Conservation (phyloP, 2,329 filamentous ascomycete genomes). For the Emmonsia crescens region DNA sequence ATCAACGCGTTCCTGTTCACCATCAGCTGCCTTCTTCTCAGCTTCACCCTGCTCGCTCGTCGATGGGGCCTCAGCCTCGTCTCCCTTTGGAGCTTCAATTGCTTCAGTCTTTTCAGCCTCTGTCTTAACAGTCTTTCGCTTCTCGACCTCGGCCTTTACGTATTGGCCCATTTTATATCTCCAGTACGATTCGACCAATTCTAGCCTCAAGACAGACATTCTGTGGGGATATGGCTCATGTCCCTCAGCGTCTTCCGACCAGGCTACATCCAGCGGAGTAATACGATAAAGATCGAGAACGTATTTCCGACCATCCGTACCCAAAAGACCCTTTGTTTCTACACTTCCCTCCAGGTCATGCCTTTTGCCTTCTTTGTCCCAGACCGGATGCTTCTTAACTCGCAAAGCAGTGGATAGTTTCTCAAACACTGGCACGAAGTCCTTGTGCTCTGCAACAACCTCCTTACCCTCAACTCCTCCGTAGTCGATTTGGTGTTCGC, state of each 20-base stretch:
- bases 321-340: conserved; percentile 94
- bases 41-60: conserved; percentile 33
- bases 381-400: conserved; percentile 90
- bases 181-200: conserved; percentile 78
- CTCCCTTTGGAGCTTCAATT: conserved; percentile 20
- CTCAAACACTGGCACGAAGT: conserved; percentile 72
- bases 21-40: conserved; percentile 31
- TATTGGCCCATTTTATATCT: conserved; percentile 81
- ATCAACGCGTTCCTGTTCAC: conserved; percentile 60
- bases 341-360: conserved; percentile 92
- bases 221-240: conserved; percentile 70
- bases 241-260: conserved; percentile 67
- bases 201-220: conserved; percentile 87
- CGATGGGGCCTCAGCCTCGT: conserved; percentile 15
- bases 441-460: conserved; percentile 78
- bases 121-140: conserved; percentile 40
- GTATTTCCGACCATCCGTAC: conserved; percentile 93
- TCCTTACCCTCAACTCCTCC: conserved; percentile 97
- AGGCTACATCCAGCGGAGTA: conserved; percentile 79
- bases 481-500: conserved; percentile 98
- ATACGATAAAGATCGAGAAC: conserved; percentile 94
- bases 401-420: conserved; percentile 83
- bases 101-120: conserved; percentile 21
- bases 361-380: conserved; percentile 88
- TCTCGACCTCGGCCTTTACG: conserved; percentile 66